phyloP scores from a whole-genome alignment of 257 asterid species.

The Verbena officinalis region DNA sequence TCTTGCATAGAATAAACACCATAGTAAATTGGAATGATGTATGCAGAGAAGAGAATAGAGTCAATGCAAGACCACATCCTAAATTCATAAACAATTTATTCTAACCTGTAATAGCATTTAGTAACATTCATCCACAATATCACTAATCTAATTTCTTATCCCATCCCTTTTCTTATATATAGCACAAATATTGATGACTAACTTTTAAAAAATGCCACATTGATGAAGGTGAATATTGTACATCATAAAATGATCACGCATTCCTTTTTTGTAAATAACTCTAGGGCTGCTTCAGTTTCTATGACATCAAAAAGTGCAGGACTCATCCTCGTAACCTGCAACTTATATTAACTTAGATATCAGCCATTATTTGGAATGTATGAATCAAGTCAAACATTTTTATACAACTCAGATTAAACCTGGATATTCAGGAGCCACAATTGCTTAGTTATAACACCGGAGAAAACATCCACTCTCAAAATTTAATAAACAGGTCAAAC shows the following conservation, averaged over 20 bases:
- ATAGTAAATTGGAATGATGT: neutral
- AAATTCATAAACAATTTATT: neutral
- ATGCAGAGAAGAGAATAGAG: conserved; percentile 10
- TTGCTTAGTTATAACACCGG: too few relatives aligned
- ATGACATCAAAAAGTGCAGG: neutral
- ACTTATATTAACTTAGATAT: neutral
- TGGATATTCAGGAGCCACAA: too few relatives aligned
- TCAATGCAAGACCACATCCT: neutral
- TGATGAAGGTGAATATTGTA: neutral
- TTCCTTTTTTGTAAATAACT: neutral
- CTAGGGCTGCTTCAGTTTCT: neutral
- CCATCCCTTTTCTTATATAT: neutral
- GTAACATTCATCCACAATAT: too few relatives aligned
- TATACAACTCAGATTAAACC: neutral
- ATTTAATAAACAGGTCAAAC: neutral
- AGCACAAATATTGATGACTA: neutral
- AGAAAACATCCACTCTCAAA: too few relatives aligned
- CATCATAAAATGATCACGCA: too few relatives aligned
- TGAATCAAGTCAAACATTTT: neutral
- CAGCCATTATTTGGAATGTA: neutral
- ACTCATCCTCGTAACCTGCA: conserved; percentile 1
- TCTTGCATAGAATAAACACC: neutral
- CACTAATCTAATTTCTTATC: neutral
- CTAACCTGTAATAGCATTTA: too few relatives aligned
- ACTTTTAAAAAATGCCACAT: neutral